Evolutionary conservation across 768 basidiomycete genomes (phyloP), one percentile per base, ranked within the genome.

Genomic region (Lentinula detonsa): DNA sequence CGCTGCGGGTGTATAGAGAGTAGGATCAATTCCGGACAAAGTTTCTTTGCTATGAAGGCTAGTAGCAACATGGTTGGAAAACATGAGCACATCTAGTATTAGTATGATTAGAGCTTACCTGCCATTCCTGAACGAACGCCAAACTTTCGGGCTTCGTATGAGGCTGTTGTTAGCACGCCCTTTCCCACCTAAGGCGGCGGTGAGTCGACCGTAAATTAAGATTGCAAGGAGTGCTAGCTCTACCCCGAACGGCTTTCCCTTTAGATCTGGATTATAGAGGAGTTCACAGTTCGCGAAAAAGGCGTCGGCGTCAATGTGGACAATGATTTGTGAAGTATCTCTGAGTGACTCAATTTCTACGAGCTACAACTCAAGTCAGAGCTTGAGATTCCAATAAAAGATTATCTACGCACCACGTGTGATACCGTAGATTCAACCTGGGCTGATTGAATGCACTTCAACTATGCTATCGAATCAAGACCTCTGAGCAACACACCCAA

Each of bases 41-140:
- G 82, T 68, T 93, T 96, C 77, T 87, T 89, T 15, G 96, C 96
- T 48, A 98, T 86, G 71, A 95, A 96, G 56, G 86, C 95, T 91
- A 56, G 50, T 34, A 5, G 4, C 10, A 11, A 7, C 33, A 31
- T 45, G 5, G 35, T 42, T 16, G 52, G 46, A 28, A 60, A 31
- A 31, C 7, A 5, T 13, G n/a, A 23, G 3, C 8, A 21, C 10
- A 46, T 46, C n/a, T 39, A 46, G 28, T 37, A 5, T 37, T 43
- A 37, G 5, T 18, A 23, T 67, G 23, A 7, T 11, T n/a, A 43
- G n/a, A 21, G 13, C 78, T 63, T 66, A 90, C 91, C 83, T n/a
- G 96, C 85, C 97, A 98, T 98, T 33, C 93, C 96, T 4, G 94
- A 96, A 48, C 97, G 87, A 35, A 92, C 90, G 2, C 94, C 95